These are phyloP conservation scores for Hylodesmum podocarpum DNA, from an alignment of 306 rosid genomes.

Conservation along the genomic window DNA sequence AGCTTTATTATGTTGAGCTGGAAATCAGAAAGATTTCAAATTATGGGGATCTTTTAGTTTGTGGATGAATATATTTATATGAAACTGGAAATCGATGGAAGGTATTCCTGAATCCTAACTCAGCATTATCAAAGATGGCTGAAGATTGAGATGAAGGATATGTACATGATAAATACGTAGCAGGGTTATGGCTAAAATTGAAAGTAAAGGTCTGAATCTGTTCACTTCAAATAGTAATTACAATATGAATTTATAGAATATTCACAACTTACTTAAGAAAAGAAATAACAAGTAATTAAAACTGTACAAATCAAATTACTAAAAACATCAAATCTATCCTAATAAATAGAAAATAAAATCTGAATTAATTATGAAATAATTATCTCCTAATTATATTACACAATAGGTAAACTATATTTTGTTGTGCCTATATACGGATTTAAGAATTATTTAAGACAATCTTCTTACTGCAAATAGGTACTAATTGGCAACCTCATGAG, in stretches of 20 bases:
- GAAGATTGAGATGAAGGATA: background rate
- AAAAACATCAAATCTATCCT: too few relatives aligned
- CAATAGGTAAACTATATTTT: background rate
- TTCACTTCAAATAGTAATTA: too few relatives aligned
- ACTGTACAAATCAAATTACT: too few relatives aligned
- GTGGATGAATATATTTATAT: background rate
- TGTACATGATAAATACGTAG: background rate
- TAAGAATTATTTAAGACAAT: background rate
- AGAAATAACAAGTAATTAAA: too few relatives aligned
- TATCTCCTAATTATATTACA: too few relatives aligned
- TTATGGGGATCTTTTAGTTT: background rate
- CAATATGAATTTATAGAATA: too few relatives aligned
- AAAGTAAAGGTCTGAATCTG: too few relatives aligned
- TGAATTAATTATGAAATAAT: too few relatives aligned
- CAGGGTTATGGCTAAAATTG: background rate
- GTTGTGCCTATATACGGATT: background rate
- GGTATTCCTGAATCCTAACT: background rate
- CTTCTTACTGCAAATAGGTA: background rate
- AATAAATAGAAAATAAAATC: too few relatives aligned
- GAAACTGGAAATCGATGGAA: conserved; percentile 15
- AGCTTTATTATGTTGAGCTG: conserved; percentile 4
- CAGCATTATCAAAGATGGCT: background rate
- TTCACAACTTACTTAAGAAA: too few relatives aligned
- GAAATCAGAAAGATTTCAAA: background rate
- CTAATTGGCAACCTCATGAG: background rate